Base-by-base conservation (phyloP, 805 yeast genomes). In the Middelhovenomyces tepae region DNA sequence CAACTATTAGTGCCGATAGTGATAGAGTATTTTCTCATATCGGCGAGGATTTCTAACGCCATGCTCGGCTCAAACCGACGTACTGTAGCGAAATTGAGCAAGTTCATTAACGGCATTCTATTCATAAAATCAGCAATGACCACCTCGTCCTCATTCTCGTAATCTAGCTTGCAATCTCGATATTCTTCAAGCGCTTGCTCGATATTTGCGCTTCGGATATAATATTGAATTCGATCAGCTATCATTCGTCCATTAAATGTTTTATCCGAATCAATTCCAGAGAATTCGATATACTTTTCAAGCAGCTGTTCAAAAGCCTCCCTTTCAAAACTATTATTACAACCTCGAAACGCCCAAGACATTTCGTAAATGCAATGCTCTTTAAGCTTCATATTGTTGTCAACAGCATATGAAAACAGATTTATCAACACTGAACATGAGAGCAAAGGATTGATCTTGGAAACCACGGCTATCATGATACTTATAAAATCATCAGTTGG, bases 291-390 rank as follows among this genome's bases (percentile, higher is more conserved):
- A 10, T 19, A 10, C n/a, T 19, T 10, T 6, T 5, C 10, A 16
- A 36, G 17, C 11, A 18, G 28, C 6, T 31, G 16, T 15, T 16
- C n/a, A 16, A 27, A 38, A 9, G 28, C 27, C 4, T 9, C 19
- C 9, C 38, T 18, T 6, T 30, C 24, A 30, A 29, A 39, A 8
- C 36, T 28, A 20, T 41, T 43, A 14, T 19, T 22, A 3, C 30
- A 34, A 21, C 14, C 31, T 25, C 45, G 17, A 9, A 41, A 9
- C n/a, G 19, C 10, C 37, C 41, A 36, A 7, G 16, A 10, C n/a
- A 37, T n/a, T 10, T 16, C 23, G 8, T 20, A 27, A 11, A 28
- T 24, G 14, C 17, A 20, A 3, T 16, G 9, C 7, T 16, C 10
- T 15, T 22, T 20, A 11, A 37, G n/a, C 21, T 10, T 17, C 7